Evolutionary conservation across 2,329 filamentous ascomycete species (phyloP).

Genomic region (Hansfordia pulvinata): DNA sequence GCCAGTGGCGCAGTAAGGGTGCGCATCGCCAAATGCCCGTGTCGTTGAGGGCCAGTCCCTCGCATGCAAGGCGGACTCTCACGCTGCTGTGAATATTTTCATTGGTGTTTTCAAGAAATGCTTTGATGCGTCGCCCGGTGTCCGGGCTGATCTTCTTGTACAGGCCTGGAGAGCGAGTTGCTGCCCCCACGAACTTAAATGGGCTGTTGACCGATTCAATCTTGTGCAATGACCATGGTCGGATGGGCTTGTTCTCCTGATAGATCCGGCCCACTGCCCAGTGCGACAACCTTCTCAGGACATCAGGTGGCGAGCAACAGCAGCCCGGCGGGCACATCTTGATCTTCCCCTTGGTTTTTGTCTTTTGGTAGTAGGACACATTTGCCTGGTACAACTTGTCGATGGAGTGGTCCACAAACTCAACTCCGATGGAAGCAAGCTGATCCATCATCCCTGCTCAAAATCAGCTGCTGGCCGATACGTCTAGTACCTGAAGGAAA

Average conservation of each 20-base stretch:
- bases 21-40: conserved; percentile 28
- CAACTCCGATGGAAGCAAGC: conserved; percentile 33
- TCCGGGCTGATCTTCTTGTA: conserved; percentile 30
- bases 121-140: conserved; percentile 18
- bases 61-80: conserved; percentile 34
- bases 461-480: too few relatives aligned
- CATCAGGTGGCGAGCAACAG: too few relatives aligned
- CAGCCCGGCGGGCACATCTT: conserved; percentile 2
- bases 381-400: conserved; percentile 18
- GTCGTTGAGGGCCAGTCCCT: conserved; percentile 36
- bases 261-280: conserved; percentile 36
- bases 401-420: conserved; percentile 22
- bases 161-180: conserved; percentile 30
- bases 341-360: conserved; percentile 9
- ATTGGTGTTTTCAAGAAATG: conserved; percentile 36
- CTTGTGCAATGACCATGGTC: conserved; percentile 32
- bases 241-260: conserved; percentile 29
- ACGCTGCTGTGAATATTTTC: conserved; percentile 42
- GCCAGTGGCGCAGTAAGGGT: conserved; percentile 29
- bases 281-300: conserved; percentile 3
- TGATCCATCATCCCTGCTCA: conserved; percentile 47
- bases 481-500: too few relatives aligned
- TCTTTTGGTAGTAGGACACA: conserved; percentile 24
- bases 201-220: conserved; percentile 24
- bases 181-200: conserved; percentile 25